A percentile compares a stretch with the other conserved stretches of the same genome.
Conservation (phyloP, 2,329 filamentous ascomycete species). For the Hymenoscyphus fraxineus region DNA sequence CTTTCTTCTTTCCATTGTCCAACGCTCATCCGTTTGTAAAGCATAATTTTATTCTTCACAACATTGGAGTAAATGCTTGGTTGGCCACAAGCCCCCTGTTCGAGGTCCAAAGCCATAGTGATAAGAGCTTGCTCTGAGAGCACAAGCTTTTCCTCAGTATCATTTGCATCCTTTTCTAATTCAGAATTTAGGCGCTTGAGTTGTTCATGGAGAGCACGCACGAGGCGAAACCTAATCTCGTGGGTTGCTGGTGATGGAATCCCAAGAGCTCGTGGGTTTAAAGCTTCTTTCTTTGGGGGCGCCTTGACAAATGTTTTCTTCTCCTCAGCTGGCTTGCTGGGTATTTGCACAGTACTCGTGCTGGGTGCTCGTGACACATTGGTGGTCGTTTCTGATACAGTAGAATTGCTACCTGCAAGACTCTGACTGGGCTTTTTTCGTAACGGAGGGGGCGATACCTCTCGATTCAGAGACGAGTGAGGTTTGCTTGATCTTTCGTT, state of each 20-base stretch:
- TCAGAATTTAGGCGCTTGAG: slow-evolving; percentile 64
- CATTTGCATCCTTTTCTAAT: slow-evolving; percentile 49
- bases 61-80: slow-evolving; percentile 74
- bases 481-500: not conserved
- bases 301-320: slow-evolving; percentile 18
- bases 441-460: slow-evolving; percentile 3
- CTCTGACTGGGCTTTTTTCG: slow-evolving; percentile 7
- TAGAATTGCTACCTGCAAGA: not conserved
- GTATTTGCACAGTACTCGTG: not conserved
- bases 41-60: slow-evolving; percentile 75
- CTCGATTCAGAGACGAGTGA: slow-evolving; percentile 3
- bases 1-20: slow-evolving; percentile 68
- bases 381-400: not conserved
- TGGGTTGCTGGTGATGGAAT: slow-evolving; percentile 54
- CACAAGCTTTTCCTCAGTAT: slow-evolving; percentile 50
- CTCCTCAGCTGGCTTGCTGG: not conserved
- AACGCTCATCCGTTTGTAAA: slow-evolving; percentile 69
- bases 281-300: slow-evolving; percentile 44
- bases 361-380: not conserved
- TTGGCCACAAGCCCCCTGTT: slow-evolving; percentile 71
- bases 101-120: slow-evolving; percentile 67
- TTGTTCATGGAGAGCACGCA: slow-evolving; percentile 63
- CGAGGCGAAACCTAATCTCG: slow-evolving; percentile 51
- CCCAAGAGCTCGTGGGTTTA: slow-evolving; percentile 65
- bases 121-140: slow-evolving; percentile 65